Conservation (phyloP, 345 rosid genomes). For the Eucalyptus pauciflora region DNA sequence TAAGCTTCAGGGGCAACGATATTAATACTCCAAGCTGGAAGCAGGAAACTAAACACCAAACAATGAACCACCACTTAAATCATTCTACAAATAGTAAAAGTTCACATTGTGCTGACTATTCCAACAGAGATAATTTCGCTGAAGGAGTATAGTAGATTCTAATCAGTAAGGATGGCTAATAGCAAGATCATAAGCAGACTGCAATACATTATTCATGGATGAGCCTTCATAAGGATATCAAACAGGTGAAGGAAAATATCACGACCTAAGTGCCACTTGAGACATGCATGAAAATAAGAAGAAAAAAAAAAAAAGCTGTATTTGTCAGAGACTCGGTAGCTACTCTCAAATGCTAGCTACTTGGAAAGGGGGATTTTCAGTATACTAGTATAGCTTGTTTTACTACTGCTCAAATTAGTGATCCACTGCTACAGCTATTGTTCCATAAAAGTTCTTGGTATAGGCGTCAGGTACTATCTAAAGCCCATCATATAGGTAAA, state of each 20-base stretch:
- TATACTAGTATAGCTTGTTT: background rate
- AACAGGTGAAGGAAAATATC: background rate
- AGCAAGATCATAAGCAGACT: background rate
- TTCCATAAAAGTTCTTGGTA: background rate
- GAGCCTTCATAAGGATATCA: background rate
- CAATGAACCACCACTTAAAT: background rate
- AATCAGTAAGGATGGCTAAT: background rate
- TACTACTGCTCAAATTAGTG: background rate
- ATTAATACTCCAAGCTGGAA: background rate
- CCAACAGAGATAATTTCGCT: background rate
- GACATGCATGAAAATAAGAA: background rate
- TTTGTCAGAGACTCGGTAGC: background rate
- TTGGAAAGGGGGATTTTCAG: background rate
- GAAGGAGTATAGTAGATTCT: background rate
- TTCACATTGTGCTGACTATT: background rate
- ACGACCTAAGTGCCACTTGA: background rate
- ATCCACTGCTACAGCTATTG: background rate
- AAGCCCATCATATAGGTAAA: background rate
- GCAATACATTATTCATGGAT: background rate
- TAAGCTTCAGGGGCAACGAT: background rate
- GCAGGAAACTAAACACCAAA: background rate
- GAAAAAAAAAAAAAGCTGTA: too few species aligned
- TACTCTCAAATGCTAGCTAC: background rate
- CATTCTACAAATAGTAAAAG: background rate
- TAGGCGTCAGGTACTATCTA: background rate